Conservation (phyloP, 805 yeast species). For the Saturnispora mendoncae region DNA sequence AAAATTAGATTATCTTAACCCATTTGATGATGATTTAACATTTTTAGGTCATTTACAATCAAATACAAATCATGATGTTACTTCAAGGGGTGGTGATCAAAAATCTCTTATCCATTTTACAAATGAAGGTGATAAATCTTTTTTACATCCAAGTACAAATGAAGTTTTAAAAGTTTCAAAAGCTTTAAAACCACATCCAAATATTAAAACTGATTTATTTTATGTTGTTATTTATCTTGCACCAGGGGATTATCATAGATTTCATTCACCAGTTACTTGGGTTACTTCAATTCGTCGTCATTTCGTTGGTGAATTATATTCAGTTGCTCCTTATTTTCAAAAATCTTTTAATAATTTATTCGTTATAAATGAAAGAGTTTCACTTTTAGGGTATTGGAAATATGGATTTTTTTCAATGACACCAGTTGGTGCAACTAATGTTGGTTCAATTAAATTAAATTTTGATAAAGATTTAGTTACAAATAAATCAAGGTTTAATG, state of each 20-base stretch:
- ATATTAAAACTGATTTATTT: constrained; percentile 49
- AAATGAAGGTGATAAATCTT: constrained; percentile 63
- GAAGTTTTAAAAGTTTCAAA: constrained; percentile 21
- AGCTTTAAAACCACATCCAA: constrained; percentile 19
- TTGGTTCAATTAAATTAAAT: constrained; percentile 86
- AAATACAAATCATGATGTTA: constrained; percentile 13
- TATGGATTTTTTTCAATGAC: constrained; percentile 97
- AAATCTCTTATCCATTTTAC: constrained; percentile 33
- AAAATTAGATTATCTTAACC: constrained; percentile 2
- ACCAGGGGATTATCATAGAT: constrained; percentile 97
- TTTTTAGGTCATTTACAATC: constrained; percentile 12
- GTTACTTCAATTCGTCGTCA: constrained; percentile 89
- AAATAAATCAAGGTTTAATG: constrained; percentile 58
- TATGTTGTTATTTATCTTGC: constrained; percentile 92
- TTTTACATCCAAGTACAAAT: constrained; percentile 23
- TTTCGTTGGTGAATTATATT: constrained; percentile 89
- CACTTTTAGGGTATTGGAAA: constrained; percentile 91
- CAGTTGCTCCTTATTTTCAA: constrained; percentile 96
- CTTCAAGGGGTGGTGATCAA: constrained; percentile 5
- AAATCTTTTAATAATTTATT: constrained; percentile 77
- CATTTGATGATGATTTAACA: constrained; percentile 13
- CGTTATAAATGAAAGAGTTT: constrained; percentile 90
- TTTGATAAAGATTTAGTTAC: constrained; percentile 88
- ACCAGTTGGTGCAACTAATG: constrained; percentile 98
- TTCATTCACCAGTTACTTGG: constrained; percentile 96